Evolutionary conservation across 106 monocot species (phyloP).

Genomic region (Xerophyta viscosa): DNA sequence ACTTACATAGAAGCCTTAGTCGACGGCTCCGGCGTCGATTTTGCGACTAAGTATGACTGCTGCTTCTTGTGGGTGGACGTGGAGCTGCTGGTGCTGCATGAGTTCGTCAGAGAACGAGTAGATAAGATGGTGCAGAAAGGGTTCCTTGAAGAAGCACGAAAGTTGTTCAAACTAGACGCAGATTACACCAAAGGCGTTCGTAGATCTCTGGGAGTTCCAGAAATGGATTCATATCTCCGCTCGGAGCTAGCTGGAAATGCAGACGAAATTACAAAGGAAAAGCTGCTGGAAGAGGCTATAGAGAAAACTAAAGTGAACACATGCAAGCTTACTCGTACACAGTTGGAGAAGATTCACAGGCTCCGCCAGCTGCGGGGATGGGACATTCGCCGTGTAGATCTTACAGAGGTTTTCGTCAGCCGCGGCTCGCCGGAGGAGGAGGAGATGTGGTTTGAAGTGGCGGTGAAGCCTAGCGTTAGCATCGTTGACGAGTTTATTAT

Average conservation of each 20-base stretch:
- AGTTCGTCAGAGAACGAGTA: conserved; percentile 22
- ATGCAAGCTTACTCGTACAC: conserved; percentile 22
- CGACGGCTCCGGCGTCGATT: conserved; percentile 24
- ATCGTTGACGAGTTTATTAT: conserved; percentile 13
- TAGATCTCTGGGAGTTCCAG: conserved; percentile 41
- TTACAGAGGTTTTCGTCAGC: conserved; percentile 27
- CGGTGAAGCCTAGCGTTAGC: conserved; percentile 15
- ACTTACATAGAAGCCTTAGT: conserved; percentile 48
- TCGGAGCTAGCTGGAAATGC: conserved; percentile 3
- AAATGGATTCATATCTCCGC: conserved; percentile 30
- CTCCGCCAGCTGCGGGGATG: conserved; percentile 22
- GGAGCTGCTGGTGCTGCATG: conserved; percentile 18
- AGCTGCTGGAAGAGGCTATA: conserved; percentile 23
- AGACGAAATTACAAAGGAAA: conserved; percentile 4
- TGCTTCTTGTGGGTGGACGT: conserved; percentile 70
- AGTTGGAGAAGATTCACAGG: conserved; percentile 39
- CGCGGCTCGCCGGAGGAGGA: background rate
- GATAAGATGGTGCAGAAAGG: conserved; percentile 34
- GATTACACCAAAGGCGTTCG: conserved; percentile 30
- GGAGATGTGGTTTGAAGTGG: conserved; percentile 25
- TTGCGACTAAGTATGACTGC: conserved; percentile 30
- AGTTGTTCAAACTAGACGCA: conserved; percentile 6
- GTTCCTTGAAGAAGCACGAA: conserved; percentile 28
- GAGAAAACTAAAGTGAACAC: conserved; percentile 45
- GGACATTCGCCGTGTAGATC: conserved; percentile 31